Evolutionary conservation across 2,329 filamentous ascomycete species (phyloP).

Genomic region (Cladosporium sp.): DNA sequence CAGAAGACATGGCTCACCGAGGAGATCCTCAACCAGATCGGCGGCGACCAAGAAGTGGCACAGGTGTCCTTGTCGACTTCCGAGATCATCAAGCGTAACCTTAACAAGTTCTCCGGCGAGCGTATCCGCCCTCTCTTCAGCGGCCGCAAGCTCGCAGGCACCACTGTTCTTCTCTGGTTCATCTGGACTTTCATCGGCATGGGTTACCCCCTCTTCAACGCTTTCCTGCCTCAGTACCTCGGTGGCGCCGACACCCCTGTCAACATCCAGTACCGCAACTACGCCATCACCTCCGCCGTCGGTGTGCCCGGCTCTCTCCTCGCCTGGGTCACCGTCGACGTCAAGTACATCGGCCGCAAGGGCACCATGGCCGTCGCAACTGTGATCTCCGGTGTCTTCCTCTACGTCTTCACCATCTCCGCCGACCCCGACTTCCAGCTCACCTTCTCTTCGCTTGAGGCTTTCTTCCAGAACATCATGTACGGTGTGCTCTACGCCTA

Average conservation of each 20-base stretch:
- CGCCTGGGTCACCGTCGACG: slow-evolving; percentile 70
- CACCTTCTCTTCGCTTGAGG: slow-evolving; percentile 65
- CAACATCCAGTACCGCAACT: slow-evolving; percentile 68
- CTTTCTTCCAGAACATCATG: slow-evolving; percentile 72
- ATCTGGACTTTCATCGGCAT: slow-evolving; percentile 81
- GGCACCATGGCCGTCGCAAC: slow-evolving; percentile 70
- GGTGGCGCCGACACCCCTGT: slow-evolving; percentile 45
- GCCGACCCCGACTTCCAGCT: slow-evolving; percentile 60
- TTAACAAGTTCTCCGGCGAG: slow-evolving; percentile 65
- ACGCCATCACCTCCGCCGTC: slow-evolving; percentile 74
- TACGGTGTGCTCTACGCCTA: slow-evolving; percentile 76
- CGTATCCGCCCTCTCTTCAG: slow-evolving; percentile 65
- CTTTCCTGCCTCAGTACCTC: slow-evolving; percentile 85
- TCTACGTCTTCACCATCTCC: slow-evolving; percentile 66
- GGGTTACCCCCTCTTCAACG: slow-evolving; percentile 86
- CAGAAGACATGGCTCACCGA: slow-evolving; percentile 74
- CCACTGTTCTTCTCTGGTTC: slow-evolving; percentile 66
- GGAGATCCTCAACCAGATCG: slow-evolving; percentile 61
- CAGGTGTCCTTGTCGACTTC: slow-evolving; percentile 43
- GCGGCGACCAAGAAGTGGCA: slow-evolving; percentile 52
- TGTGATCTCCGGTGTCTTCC: slow-evolving; percentile 65
- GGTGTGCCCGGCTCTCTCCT: slow-evolving; percentile 77
- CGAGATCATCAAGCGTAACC: slow-evolving; percentile 59
- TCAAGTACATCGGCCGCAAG: slow-evolving; percentile 70
- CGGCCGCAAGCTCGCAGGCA: slow-evolving; percentile 49